A percentile compares a stretch with the other conserved stretches of the same genome.
These are phyloP conservation scores for Penicillium sp. DNA, from an alignment of 2,329 filamentous ascomycete genomes.

Conservation along the genomic window DNA sequence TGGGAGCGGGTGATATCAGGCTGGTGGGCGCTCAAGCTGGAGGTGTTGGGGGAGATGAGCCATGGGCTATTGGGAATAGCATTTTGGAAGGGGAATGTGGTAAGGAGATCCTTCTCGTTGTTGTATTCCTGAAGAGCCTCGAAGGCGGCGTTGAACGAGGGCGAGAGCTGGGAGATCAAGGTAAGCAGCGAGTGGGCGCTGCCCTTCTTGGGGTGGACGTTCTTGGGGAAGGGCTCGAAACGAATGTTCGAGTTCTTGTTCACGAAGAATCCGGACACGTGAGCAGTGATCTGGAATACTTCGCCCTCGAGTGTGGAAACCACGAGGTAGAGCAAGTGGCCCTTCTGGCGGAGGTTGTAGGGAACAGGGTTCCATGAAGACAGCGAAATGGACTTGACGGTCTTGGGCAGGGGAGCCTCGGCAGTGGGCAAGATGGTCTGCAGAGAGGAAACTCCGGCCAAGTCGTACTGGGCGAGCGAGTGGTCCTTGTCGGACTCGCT, in stretches of 20 bases:
- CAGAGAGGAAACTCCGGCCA: slow-evolving; percentile 68
- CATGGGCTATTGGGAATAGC: slow-evolving; percentile 90
- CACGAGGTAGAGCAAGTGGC: slow-evolving; percentile 87
- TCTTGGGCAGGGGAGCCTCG: slow-evolving; percentile 75
- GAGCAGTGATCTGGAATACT: slow-evolving; percentile 88
- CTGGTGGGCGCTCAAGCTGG: slow-evolving; percentile 69
- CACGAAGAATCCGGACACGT: slow-evolving; percentile 93
- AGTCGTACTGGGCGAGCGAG: slow-evolving; percentile 72
- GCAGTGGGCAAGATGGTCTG: slow-evolving; percentile 70
- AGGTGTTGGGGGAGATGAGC: slow-evolving; percentile 71
- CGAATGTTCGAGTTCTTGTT: slow-evolving; percentile 95
- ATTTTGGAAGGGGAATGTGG: slow-evolving; percentile 95
- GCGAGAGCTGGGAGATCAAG: slow-evolving; percentile 76
- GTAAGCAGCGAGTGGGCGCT: slow-evolving; percentile 83
- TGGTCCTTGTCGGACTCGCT: slow-evolving; percentile 50
- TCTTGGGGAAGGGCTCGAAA: slow-evolving; percentile 85
- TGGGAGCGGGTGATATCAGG: slow-evolving; percentile 86
- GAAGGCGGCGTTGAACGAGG: slow-evolving; percentile 78
- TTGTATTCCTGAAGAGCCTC: slow-evolving; percentile 80
- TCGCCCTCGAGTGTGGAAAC: slow-evolving; percentile 92
- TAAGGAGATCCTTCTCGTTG: slow-evolving; percentile 80
- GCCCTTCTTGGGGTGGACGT: slow-evolving; percentile 70
- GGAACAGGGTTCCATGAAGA: slow-evolving; percentile 97
- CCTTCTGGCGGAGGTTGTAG: slow-evolving; percentile 84
- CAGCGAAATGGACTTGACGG: slow-evolving; percentile 82